Evolutionary conservation across 2,329 filamentous ascomycete genomes (phyloP), one percentile per base, ranked within the genome.

Genomic region (Ceratocystis colombiana): DNA sequence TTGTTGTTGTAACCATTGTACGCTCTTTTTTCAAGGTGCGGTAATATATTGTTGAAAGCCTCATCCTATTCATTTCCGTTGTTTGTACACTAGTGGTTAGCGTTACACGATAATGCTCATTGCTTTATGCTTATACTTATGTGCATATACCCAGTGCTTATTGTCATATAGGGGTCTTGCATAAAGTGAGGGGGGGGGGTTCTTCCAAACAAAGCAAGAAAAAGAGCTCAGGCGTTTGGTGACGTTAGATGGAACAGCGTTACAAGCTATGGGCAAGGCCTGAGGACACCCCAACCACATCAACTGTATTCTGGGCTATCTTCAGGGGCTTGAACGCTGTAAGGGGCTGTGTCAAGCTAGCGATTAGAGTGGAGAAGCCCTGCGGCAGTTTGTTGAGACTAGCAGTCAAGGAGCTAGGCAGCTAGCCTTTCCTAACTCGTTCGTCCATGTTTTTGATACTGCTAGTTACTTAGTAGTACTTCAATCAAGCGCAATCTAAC

Each of bases 261-360:
- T 20, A 48, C 6, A 30, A 37, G 55, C 55, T 59, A 59, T 59
- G 55, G 55, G 55, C 53, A 57, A 41, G 37, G 37, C 37, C 53
- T 59, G 0, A 41, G 37, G 20, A 20, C 7, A 3, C n/a, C 7
- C 48, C 46, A n/a, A 22, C 46, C 46, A 20, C 4, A 50, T 6
- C 46, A 20, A 7, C 48, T 50, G 8, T 50, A 50, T 20, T 50
- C 48, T 20, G 8, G 37, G 10, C 0, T 53, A 4, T 25, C 22
- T 53, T 53, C 48, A 53, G 48, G 48, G 48, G 48, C n/a, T 12
- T 28, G 10, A 15, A 12, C 48, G 48, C 25, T 30, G 55, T 33
- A 59, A 59, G n/a, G 3, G 12, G 25, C 22, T 15, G 53, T 57
- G 53, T 15, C n/a, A 30, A 10, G 50, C 50, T 55, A 20, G 25